Evolutionary conservation across 345 rosid genomes (phyloP).

Genomic region (Aquilaria sinensis): DNA sequence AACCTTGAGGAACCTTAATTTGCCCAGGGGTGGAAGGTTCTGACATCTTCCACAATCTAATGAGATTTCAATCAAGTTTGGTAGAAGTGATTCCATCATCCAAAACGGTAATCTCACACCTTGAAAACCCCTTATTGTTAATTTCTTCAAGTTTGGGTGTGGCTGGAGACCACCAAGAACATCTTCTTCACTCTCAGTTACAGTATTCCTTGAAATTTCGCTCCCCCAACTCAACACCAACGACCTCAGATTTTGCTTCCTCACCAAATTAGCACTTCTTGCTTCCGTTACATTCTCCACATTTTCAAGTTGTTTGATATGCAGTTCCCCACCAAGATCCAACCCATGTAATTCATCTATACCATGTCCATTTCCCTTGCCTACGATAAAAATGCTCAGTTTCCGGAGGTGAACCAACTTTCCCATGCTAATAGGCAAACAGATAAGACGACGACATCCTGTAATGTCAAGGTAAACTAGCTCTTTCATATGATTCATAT

Average conservation of each 20-base stretch:
- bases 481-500: constrained; percentile 1
- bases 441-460: not conserved
- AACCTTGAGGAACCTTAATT: not conserved
- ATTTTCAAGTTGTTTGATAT: constrained; percentile 2
- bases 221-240: not conserved
- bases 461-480: constrained; percentile 1
- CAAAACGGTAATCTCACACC: constrained; percentile 4
- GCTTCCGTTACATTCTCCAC: constrained; percentile 12
- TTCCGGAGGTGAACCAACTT: constrained; percentile 5
- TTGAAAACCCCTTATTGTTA: not conserved
- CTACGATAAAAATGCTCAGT: constrained; percentile 15
- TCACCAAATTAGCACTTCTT: constrained; percentile 8
- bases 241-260: constrained; percentile 8
- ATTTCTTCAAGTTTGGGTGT: constrained; percentile 3
- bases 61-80: constrained; percentile 2
- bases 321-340: constrained; percentile 10
- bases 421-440: constrained; percentile 10
- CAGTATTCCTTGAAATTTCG: not conserved
- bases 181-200: constrained; percentile 1
- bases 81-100: constrained; percentile 4
- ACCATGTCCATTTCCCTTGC: not conserved
- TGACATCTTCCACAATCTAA: constrained; percentile 1
- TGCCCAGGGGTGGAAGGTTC: constrained; percentile 7
- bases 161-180: constrained; percentile 10
- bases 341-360: constrained; percentile 4